phyloP scores from a whole-genome alignment of 106 monocot species.

The Narthecium ossifragum region DNA sequence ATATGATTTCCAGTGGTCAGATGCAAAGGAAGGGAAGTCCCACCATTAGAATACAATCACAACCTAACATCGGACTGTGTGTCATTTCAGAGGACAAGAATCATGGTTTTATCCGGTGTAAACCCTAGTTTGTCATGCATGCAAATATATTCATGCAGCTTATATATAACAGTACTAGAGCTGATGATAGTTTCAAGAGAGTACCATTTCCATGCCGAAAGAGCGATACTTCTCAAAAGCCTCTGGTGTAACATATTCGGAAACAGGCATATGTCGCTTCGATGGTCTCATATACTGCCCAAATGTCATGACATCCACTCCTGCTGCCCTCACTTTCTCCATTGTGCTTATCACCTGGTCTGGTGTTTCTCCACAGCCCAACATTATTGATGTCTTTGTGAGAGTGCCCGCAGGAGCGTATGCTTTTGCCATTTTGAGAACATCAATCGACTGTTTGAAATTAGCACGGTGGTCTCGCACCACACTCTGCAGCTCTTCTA shows the following conservation, averaged over 20 bases:
- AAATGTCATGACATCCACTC: conserved; percentile 14
- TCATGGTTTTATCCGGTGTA: too few species aligned
- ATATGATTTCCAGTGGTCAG: not conserved
- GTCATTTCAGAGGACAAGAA: too few species aligned
- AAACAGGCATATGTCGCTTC: conserved; percentile 14
- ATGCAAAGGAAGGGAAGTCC: too few species aligned
- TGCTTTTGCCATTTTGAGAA: conserved; percentile 15
- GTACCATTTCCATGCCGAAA: conserved; percentile 16
- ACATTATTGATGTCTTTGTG: conserved; percentile 16
- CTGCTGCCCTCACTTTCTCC: conserved; percentile 16
- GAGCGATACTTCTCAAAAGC: conserved; percentile 9
- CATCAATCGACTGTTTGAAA: conserved; percentile 13
- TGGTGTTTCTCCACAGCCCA: conserved; percentile 14
- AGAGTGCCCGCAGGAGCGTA: conserved; percentile 11
- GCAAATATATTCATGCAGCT: too few species aligned
- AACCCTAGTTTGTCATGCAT: too few species aligned
- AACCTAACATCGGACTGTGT: too few species aligned
- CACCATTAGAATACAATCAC: too few species aligned
- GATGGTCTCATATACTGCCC: conserved; percentile 16
- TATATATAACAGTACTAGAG: too few species aligned
- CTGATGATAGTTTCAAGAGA: not conserved
- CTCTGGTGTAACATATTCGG: conserved; percentile 13
- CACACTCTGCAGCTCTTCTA: conserved; percentile 11
- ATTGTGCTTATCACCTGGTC: conserved; percentile 13
- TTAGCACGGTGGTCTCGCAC: conserved; percentile 16